Evolutionary conservation across 306 rosid genomes (phyloP).

Genomic region (Leucaena leucocephala): DNA sequence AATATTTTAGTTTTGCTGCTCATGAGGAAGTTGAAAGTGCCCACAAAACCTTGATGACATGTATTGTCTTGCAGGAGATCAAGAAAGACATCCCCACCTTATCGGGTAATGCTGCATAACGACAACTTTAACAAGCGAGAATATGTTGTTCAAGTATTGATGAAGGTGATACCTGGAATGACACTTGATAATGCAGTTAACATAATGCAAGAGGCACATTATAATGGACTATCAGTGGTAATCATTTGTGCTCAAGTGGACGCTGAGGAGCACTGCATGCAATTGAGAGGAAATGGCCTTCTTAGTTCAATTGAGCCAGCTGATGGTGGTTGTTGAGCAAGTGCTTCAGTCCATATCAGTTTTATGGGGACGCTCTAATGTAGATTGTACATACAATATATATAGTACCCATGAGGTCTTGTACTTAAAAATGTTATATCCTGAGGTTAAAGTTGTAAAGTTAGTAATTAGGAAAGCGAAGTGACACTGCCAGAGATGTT

Average conservation of each 20-base stretch:
- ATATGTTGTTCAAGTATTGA: constrained; percentile 90
- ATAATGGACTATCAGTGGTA: constrained; percentile 81
- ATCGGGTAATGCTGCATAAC: constrained; percentile 81
- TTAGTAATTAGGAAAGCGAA: constrained; percentile 28
- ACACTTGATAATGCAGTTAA: constrained; percentile 86
- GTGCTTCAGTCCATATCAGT: constrained; percentile 26
- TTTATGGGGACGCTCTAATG: constrained; percentile 12
- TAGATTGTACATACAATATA: constrained; percentile 28
- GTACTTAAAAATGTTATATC: neutral
- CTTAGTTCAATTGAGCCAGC: constrained; percentile 89
- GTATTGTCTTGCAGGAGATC: constrained; percentile 60
- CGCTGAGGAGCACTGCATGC: constrained; percentile 96
- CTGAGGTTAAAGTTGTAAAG: constrained; percentile 28
- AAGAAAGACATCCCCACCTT: constrained; percentile 78
- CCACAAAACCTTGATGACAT: constrained; percentile 17
- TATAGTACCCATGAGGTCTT: constrained; percentile 8
- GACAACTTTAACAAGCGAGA: constrained; percentile 87
- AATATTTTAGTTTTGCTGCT: neutral
- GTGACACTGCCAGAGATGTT: neutral
- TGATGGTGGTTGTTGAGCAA: constrained; percentile 65
- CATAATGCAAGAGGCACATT: constrained; percentile 94
- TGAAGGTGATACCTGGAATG: constrained; percentile 98
- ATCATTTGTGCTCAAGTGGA: constrained; percentile 85
- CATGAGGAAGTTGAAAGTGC: neutral
- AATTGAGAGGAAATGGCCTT: constrained; percentile 92